These are phyloP conservation scores for Saccharomyces hybrid DNA, from an alignment of 1,139 yeast genomes.

Conservation along the genomic window DNA sequence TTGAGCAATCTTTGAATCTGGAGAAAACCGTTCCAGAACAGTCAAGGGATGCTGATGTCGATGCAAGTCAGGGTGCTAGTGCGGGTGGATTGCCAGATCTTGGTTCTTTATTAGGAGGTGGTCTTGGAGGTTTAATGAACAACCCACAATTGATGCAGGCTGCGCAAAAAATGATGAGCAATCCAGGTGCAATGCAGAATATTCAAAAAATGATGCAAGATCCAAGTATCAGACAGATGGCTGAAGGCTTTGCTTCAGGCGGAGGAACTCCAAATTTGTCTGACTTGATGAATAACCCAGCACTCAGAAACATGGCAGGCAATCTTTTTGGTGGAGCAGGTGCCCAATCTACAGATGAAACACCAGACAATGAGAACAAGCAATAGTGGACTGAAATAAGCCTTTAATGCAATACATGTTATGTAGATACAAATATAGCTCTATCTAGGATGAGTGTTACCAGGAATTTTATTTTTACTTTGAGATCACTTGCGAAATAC, in stretches of 20 bases:
- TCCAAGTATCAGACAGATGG: slow-evolving; percentile 75
- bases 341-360: slow-evolving; percentile 3
- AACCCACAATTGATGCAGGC: slow-evolving; percentile 90
- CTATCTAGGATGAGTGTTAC: background rate
- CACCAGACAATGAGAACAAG: slow-evolving; percentile 1
- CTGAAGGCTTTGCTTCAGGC: slow-evolving; percentile 57
- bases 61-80: slow-evolving; percentile 32
- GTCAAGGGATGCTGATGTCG: slow-evolving; percentile 18
- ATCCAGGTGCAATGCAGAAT: slow-evolving; percentile 70
- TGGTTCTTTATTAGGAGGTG: slow-evolving; percentile 53
- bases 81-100: slow-evolving; percentile 71
- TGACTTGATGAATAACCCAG: slow-evolving; percentile 74
- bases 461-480: background rate
- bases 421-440: background rate
- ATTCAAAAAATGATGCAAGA: slow-evolving; percentile 69
- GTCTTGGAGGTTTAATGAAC: slow-evolving; percentile 67
- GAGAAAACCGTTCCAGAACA: slow-evolving; percentile 33
- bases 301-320: slow-evolving; percentile 58
- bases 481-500: background rate
- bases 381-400: background rate
- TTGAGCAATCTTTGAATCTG: slow-evolving; percentile 53
- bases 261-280: slow-evolving; percentile 53
- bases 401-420: background rate
- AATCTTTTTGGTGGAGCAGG: slow-evolving; percentile 39
- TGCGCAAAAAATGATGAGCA: slow-evolving; percentile 87